Percentiles rank a stretch among this genome's conserved stretches.
phyloP scores from a whole-genome alignment of 148 eudicot species.

The Nepenthes mirabilis region DNA sequence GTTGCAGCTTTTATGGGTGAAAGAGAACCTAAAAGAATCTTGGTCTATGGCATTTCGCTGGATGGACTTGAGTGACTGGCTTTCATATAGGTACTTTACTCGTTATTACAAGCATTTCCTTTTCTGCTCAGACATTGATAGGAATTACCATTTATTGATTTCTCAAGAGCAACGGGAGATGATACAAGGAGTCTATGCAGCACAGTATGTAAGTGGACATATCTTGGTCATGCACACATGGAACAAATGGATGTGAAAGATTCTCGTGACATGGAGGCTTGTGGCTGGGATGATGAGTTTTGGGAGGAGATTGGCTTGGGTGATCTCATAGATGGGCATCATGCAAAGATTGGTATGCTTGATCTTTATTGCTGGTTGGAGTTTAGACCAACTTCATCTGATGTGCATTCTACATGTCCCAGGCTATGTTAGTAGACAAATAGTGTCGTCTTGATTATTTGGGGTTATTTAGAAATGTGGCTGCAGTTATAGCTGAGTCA shows the following conservation, averaged over 20 bases:
- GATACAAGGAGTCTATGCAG: slow-evolving; percentile 96
- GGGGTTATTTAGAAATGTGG: too few relatives aligned
- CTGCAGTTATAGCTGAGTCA: too few relatives aligned
- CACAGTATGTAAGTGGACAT: slow-evolving; percentile 98
- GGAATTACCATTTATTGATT: slow-evolving; percentile 4
- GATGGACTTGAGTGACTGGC: slow-evolving; percentile 99
- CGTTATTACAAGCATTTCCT: neutral
- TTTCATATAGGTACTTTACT: slow-evolving; percentile 44
- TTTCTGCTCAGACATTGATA: neutral
- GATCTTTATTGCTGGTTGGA: neutral
- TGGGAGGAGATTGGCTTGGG: slow-evolving; percentile 98
- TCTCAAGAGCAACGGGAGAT: slow-evolving; percentile 94
- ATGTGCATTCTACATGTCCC: too few relatives aligned
- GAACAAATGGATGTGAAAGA: slow-evolving; percentile 49
- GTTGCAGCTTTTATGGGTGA: slow-evolving; percentile 93
- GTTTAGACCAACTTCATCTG: too few relatives aligned
- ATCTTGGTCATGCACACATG: slow-evolving; percentile 98
- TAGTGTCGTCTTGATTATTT: too few relatives aligned
- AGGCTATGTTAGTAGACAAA: too few relatives aligned
- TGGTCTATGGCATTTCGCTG: slow-evolving; percentile 95
- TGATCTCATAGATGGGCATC: slow-evolving; percentile 96
- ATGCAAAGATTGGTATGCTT: slow-evolving; percentile 79
- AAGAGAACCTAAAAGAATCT: slow-evolving; percentile 91
- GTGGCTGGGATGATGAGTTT: slow-evolving; percentile 99
- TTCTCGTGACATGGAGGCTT: slow-evolving; percentile 84